phyloP scores from a whole-genome alignment of 495 filamentous ascomycete genomes.

The Penicillium turbatum region DNA sequence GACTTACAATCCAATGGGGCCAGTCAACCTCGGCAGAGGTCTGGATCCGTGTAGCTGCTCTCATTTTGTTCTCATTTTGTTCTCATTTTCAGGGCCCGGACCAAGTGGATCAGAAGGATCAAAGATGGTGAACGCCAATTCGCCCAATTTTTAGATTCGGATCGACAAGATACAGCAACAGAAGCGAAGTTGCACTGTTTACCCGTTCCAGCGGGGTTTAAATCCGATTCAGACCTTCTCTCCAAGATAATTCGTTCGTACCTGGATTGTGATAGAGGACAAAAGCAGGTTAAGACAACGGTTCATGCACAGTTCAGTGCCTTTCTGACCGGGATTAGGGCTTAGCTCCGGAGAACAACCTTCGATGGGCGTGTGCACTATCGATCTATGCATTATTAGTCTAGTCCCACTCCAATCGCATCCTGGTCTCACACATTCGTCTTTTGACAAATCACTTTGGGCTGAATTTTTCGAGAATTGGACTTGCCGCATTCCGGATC shows the following conservation, averaged over 20 bases:
- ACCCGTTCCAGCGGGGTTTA: background rate
- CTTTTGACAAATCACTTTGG: slow-evolving; percentile 6
- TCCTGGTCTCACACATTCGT: background rate
- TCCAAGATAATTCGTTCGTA: background rate
- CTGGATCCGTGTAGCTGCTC: background rate
- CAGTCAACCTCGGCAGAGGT: background rate
- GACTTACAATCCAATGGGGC: too few species aligned
- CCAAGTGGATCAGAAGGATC: slow-evolving; percentile 4
- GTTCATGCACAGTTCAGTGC: background rate
- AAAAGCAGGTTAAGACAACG: background rate
- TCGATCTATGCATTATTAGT: slow-evolving; percentile 7
- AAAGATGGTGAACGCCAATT: slow-evolving; percentile 1
- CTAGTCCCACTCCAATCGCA: background rate
- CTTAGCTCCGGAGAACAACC: slow-evolving; percentile 1
- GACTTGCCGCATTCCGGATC: background rate
- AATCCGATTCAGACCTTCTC: background rate
- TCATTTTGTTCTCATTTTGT: background rate
- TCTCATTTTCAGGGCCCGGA: slow-evolving; percentile 5
- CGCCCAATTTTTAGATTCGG: background rate
- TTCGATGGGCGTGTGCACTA: slow-evolving; percentile 2
- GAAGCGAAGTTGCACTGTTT: background rate
- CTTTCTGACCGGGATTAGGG: background rate
- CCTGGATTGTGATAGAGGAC: background rate
- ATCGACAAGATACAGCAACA: slow-evolving; percentile 4
- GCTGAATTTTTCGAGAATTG: background rate